These are phyloP conservation scores for Gliomastix tumulicola DNA, from an alignment of 2,329 filamentous ascomycete genomes.

Conservation along the genomic window DNA sequence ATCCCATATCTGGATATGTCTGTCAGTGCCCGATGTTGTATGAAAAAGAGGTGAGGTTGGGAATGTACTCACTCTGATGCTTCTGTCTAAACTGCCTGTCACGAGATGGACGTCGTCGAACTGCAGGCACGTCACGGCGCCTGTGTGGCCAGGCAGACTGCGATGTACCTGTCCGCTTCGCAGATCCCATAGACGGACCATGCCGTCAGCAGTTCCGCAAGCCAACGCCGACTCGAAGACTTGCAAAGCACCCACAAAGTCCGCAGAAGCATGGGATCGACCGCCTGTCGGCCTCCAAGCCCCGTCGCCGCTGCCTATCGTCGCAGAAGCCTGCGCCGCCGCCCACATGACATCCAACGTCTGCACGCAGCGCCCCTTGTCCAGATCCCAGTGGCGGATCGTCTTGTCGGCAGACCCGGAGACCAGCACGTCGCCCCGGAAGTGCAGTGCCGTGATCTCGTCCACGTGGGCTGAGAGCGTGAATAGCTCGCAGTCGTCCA, in stretches of 20 bases:
- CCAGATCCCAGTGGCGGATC: conserved; percentile 92
- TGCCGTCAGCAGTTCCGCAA: conserved; percentile 93
- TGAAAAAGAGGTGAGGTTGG: not conserved
- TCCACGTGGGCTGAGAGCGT: conserved; percentile 86
- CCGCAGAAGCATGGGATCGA: conserved; percentile 57
- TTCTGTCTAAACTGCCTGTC: conserved; percentile 86
- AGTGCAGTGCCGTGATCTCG: conserved; percentile 90
- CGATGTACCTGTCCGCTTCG: conserved; percentile 95
- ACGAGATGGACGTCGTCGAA: conserved; percentile 95
- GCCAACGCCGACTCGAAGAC: conserved; percentile 94
- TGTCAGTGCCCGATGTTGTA: not conserved
- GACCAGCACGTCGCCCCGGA: conserved; percentile 81
- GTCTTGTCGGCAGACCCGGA: conserved; percentile 98
- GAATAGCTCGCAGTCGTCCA: conserved; percentile 85
- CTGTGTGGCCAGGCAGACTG: conserved; percentile 91
- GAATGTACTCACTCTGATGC: conserved; percentile 87
- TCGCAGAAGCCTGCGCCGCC: conserved; percentile 77
- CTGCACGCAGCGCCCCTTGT: conserved; percentile 95
- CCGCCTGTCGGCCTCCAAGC: conserved; percentile 70
- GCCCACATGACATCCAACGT: conserved; percentile 98
- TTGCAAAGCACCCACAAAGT: conserved; percentile 92
- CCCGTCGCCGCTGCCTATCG: conserved; percentile 48
- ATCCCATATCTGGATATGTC: conserved; percentile 90
- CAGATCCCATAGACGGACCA: conserved; percentile 95
- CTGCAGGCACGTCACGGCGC: conserved; percentile 86